A percentile compares a stretch with the other conserved stretches of the same genome.
These are phyloP conservation scores for Didymosphaeria variabile DNA, from an alignment of 2,329 filamentous ascomycete genomes.

Conservation along the genomic window DNA sequence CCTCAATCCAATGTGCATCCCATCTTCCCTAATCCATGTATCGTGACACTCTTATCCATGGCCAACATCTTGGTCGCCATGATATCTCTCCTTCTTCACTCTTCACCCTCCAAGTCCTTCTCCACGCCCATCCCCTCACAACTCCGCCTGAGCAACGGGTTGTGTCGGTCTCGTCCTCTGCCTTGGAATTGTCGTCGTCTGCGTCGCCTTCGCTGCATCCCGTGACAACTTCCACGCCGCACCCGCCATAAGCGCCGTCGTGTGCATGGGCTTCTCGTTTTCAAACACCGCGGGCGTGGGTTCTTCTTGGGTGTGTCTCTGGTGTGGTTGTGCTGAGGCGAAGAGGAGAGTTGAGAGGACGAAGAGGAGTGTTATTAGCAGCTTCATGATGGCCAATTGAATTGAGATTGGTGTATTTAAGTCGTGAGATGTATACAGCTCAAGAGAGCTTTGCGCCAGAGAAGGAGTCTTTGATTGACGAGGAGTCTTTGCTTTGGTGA, in stretches of 20 bases:
- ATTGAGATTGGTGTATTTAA: too few species aligned
- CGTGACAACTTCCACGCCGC: slow-evolving; percentile 19
- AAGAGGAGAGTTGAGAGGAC: slow-evolving; percentile 6
- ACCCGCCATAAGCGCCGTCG: slow-evolving; percentile 27
- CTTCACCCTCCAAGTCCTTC: neutral
- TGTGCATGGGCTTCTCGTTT: slow-evolving; percentile 26
- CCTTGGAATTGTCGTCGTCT: slow-evolving; percentile 1
- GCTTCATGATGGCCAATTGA: slow-evolving; percentile 16
- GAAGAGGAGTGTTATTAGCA: slow-evolving; percentile 5
- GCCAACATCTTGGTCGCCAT: too few species aligned
- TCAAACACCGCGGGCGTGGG: slow-evolving; percentile 7
- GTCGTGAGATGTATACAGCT: too few species aligned
- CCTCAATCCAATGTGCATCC: too few species aligned
- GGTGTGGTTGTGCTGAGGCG: slow-evolving; percentile 15
- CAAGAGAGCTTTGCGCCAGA: too few species aligned
- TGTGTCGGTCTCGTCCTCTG: slow-evolving; percentile 11
- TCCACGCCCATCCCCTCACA: neutral
- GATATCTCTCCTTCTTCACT: neutral
- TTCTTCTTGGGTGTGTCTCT: neutral
- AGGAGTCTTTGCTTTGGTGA: neutral
- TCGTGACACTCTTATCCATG: too few species aligned
- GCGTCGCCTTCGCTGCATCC: neutral
- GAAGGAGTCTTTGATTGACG: neutral
- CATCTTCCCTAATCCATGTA: too few species aligned
- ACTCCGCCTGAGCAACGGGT: slow-evolving; percentile 4